phyloP scores from a whole-genome alignment of 495 filamentous ascomycete species.

The Choiromyces venosus region DNA sequence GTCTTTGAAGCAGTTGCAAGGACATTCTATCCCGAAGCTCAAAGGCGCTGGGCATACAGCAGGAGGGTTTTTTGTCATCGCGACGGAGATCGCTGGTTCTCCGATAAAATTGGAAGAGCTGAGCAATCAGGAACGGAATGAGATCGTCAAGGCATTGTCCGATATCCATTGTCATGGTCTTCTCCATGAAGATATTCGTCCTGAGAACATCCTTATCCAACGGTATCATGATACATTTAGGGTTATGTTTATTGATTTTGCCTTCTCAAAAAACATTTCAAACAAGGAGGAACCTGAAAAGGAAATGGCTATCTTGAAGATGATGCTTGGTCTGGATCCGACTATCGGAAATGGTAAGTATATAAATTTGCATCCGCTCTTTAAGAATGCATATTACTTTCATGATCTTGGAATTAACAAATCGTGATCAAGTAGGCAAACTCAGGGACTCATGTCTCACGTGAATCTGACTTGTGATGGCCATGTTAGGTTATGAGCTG shows the following conservation, averaged over 20 bases:
- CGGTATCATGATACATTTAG: too few relatives aligned
- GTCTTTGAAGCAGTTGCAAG: constrained; percentile 4
- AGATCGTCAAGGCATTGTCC: constrained; percentile 2
- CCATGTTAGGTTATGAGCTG: constrained; percentile 7
- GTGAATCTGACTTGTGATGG: constrained; percentile 2
- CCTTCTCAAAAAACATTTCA: too few relatives aligned
- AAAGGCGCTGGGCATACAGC: constrained; percentile 6
- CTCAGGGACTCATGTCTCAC: background rate
- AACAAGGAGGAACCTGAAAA: constrained; percentile 5
- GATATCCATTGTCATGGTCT: background rate
- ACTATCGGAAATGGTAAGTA: constrained; percentile 3
- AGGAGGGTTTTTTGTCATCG: background rate
- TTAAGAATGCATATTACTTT: constrained; percentile 4
- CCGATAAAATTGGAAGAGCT: constrained; percentile 6
- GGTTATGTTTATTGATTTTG: too few relatives aligned
- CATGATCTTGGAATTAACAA: constrained; percentile 3
- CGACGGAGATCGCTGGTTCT: constrained; percentile 8
- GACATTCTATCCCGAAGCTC: background rate
- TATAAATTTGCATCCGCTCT: constrained; percentile 7
- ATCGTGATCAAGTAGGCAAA: constrained; percentile 8
- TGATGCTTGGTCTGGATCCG: constrained; percentile 2
- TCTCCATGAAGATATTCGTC: too few relatives aligned
- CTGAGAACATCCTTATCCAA: too few relatives aligned
- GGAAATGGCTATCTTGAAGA: constrained; percentile 6
- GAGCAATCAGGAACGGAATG: constrained; percentile 1